Conservation (phyloP, 148 eudicot species). For the Cornus controversa region DNA sequence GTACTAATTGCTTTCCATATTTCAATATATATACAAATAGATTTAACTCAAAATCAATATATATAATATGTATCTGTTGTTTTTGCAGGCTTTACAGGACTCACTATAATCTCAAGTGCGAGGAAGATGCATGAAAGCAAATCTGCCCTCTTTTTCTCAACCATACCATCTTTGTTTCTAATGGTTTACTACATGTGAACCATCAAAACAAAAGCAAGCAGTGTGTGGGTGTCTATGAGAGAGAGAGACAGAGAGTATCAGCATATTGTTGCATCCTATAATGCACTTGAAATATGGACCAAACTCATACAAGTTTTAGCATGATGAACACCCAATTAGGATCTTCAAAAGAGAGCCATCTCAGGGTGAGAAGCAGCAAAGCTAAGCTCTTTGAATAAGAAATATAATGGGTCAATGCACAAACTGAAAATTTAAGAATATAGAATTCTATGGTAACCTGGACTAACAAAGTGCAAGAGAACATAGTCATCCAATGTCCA, state of each 20-base stretch:
- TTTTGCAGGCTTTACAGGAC: slow-evolving; percentile 14
- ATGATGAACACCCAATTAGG: not conserved
- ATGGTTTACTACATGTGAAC: not conserved
- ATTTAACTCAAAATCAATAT: not conserved
- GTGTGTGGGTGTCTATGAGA: not conserved
- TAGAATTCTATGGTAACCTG: too few species aligned
- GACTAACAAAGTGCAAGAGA: too few species aligned
- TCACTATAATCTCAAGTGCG: slow-evolving; percentile 1
- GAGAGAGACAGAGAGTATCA: not conserved
- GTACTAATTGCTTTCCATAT: not conserved
- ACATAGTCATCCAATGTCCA: too few species aligned
- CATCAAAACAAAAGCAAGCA: not conserved
- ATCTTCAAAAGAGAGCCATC: too few species aligned
- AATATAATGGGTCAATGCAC: not conserved
- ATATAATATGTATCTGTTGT: not conserved
- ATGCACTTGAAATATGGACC: not conserved
- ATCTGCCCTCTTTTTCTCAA: not conserved
- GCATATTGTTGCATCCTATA: not conserved
- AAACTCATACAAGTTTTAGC: not conserved
- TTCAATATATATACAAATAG: not conserved
- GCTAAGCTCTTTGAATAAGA: too few species aligned
- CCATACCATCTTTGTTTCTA: not conserved
- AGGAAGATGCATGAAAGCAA: slow-evolving; percentile 5
- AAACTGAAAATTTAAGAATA: not conserved
- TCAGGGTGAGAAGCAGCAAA: too few species aligned